phyloP scores from a whole-genome alignment of 1,284 basidiomycete genomes.

The Ceraceosorus guamensis region DNA sequence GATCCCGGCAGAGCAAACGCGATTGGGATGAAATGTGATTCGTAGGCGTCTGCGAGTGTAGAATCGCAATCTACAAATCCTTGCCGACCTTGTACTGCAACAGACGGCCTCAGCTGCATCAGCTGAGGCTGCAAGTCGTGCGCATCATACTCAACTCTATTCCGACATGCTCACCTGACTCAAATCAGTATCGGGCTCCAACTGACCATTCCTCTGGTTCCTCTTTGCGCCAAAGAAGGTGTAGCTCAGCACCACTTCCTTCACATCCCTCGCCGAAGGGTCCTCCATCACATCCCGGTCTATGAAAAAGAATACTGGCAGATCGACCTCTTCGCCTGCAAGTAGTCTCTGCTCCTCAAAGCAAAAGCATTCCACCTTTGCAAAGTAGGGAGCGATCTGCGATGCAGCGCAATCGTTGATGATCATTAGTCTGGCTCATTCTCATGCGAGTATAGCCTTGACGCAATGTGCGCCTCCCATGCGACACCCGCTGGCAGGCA shows the following conservation, averaged over 20 bases:
- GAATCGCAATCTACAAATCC: no score
- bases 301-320: constrained; percentile 97
- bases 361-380: constrained; percentile 99
- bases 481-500: no score
- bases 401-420: not conserved
- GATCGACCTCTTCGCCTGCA: constrained; percentile 93
- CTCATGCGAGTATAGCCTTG: no score
- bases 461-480: not conserved
- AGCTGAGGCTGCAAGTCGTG: constrained; percentile 11
- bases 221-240: constrained; percentile 77
- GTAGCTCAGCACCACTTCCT: constrained; percentile 88
- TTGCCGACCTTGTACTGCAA: constrained; percentile 27
- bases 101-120: not conserved
- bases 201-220: constrained; percentile 42
- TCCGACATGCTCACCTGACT: constrained; percentile 20
- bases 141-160: constrained; percentile 6
- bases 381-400: constrained; percentile 94
- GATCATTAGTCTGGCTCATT: not conserved
- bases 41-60: no score
- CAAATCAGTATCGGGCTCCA: constrained; percentile 45
- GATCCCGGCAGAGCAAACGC: no score
- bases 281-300: constrained; percentile 94
- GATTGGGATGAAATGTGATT: no score
- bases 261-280: constrained; percentile 71
- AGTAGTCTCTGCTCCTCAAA: constrained; percentile 96